phyloP scores from a whole-genome alignment of 306 rosid species.

The Trichosanthes cucumerina region DNA sequence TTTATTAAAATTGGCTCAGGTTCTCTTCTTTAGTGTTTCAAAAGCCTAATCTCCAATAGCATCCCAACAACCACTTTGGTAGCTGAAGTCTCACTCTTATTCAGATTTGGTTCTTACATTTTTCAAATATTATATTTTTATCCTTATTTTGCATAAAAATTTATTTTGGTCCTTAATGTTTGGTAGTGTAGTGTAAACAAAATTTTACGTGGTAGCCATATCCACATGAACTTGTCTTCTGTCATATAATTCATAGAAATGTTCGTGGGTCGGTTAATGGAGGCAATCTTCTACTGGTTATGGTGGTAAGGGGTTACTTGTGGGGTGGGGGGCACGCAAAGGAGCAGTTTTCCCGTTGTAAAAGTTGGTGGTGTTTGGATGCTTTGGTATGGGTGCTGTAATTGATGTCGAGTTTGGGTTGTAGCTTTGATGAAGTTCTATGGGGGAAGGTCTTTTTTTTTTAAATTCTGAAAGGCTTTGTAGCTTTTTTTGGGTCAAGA shows the following conservation, averaged over 20 bases:
- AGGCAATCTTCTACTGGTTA: background rate
- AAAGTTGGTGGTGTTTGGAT: background rate
- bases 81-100: no score
- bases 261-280: background rate
- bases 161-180: background rate
- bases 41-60: background rate
- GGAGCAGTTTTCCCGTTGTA: background rate
- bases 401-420: background rate
- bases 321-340: background rate
- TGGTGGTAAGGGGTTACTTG: background rate
- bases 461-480: background rate
- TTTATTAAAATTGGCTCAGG: background rate
- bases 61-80: no score
- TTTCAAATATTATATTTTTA: background rate
- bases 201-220: background rate
- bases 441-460: background rate
- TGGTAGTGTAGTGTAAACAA: background rate
- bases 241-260: background rate
- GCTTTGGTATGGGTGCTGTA: background rate
- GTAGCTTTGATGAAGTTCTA: background rate
- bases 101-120: no score
- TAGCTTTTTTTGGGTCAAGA: no score
- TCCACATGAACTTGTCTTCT: background rate
- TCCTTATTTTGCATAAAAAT: background rate
- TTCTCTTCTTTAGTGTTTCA: background rate